These are phyloP conservation scores for Pyrenula massariospora DNA, from an alignment of 495 filamentous ascomycete genomes.

Conservation along the genomic window DNA sequence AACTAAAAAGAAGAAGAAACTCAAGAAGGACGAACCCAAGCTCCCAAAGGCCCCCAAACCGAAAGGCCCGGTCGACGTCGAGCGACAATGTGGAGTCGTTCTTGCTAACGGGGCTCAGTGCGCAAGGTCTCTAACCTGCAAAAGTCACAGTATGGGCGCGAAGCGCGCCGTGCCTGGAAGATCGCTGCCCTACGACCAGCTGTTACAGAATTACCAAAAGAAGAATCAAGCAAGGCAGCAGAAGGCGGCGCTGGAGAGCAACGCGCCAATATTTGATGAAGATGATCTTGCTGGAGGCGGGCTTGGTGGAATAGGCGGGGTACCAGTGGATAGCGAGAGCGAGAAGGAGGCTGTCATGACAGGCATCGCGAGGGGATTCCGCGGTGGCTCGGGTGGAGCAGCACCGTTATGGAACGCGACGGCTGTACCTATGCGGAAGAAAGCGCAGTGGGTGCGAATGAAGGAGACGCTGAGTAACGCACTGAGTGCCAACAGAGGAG, in stretches of 20 bases:
- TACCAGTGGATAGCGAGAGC: slow-evolving; percentile 79
- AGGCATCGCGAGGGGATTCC: slow-evolving; percentile 52
- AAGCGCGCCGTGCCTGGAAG: slow-evolving; percentile 85
- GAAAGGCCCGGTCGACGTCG: slow-evolving; percentile 94
- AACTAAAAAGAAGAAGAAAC: slow-evolving; percentile 77
- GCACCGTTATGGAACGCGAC: slow-evolving; percentile 59
- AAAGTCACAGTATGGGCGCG: slow-evolving; percentile 92
- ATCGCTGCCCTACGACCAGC: slow-evolving; percentile 87
- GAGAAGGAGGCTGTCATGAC: slow-evolving; percentile 82
- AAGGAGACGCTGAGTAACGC: slow-evolving; percentile 81
- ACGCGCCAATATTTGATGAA: slow-evolving; percentile 71
- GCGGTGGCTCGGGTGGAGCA: slow-evolving; percentile 29
- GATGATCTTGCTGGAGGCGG: slow-evolving; percentile 57
- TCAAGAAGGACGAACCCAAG: slow-evolving; percentile 80
- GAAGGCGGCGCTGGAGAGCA: slow-evolving; percentile 87
- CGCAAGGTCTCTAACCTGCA: slow-evolving; percentile 87
- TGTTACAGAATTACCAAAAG: slow-evolving; percentile 91
- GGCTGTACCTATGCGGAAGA: slow-evolving; percentile 51
- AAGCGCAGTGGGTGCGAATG: slow-evolving; percentile 75
- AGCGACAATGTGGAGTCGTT: slow-evolving; percentile 89
- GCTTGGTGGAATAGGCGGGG: slow-evolving; percentile 21
- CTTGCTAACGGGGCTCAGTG: slow-evolving; percentile 78
- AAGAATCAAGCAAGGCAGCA: slow-evolving; percentile 98
- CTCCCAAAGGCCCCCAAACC: slow-evolving; percentile 80
- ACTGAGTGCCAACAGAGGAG: slow-evolving; percentile 35